phyloP scores from a whole-genome alignment of 2,329 filamentous ascomycete species.

The Xylariales sp. region DNA sequence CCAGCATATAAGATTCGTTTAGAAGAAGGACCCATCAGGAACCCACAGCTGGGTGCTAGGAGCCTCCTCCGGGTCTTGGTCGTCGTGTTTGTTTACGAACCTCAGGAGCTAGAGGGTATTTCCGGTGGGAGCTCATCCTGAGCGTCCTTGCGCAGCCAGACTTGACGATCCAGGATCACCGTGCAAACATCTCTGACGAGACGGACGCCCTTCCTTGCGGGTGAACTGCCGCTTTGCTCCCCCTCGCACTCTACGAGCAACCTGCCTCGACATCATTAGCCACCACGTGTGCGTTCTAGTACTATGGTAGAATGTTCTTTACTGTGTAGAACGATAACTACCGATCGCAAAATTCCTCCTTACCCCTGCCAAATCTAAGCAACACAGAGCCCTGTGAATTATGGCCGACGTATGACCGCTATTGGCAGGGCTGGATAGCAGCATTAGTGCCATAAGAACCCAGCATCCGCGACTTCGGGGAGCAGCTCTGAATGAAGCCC shows the following conservation, averaged over 20 bases:
- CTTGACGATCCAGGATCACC: constrained; percentile 4
- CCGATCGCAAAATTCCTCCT: no score
- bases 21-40: constrained; percentile 3
- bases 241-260: no score
- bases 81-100: constrained; percentile 7
- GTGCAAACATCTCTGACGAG: not conserved
- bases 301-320: not conserved
- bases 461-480: not conserved
- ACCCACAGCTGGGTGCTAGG: constrained; percentile 1
- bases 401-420: not conserved
- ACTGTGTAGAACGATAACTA: no score
- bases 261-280: no score
- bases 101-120: not conserved
- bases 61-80: constrained; percentile 6
- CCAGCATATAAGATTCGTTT: constrained; percentile 1
- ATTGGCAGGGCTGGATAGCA: not conserved
- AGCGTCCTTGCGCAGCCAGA: constrained; percentile 4
- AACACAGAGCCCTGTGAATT: not conserved
- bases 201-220: no score
- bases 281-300: not conserved
- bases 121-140: constrained; percentile 1
- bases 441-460: not conserved
- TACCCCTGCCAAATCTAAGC: not conserved
- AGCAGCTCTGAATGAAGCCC: not conserved
- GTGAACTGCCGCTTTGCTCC: not conserved